Evolutionary conservation across 805 yeast genomes (phyloP).

Genomic region (Yarrowia alimentaria): DNA sequence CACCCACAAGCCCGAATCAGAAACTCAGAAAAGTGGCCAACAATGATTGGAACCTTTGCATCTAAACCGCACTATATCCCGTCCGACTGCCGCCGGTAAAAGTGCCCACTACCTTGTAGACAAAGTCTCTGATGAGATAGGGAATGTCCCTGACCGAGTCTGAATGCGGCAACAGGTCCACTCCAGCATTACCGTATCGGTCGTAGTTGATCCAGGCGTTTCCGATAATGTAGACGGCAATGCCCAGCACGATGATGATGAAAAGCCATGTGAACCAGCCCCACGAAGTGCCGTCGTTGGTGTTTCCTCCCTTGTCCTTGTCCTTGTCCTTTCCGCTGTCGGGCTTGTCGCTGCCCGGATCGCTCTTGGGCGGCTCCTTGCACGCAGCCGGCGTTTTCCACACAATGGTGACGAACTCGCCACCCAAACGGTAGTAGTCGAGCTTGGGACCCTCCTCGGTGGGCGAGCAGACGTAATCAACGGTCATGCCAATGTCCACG

Average conservation of each 20-base stretch:
- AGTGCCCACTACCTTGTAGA: constrained; percentile 66
- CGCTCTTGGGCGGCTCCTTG: constrained; percentile 4
- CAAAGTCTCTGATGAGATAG: constrained; percentile 69
- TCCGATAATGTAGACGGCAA: constrained; percentile 68
- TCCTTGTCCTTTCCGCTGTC: constrained; percentile 38
- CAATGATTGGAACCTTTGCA: too few relatives aligned
- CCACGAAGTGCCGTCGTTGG: constrained; percentile 51
- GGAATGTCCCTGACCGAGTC: constrained; percentile 63
- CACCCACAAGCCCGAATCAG: too few relatives aligned
- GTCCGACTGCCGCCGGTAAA: constrained; percentile 69
- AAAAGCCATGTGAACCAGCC: constrained; percentile 84
- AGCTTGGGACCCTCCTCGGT: constrained; percentile 20
- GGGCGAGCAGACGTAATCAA: background rate
- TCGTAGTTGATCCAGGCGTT: constrained; percentile 75
- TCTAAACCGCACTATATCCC: constrained; percentile 94
- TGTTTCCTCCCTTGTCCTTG: constrained; percentile 37
- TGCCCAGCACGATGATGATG: constrained; percentile 65
- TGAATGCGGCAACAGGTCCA: constrained; percentile 48
- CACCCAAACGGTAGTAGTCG: background rate
- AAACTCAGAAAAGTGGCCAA: too few relatives aligned
- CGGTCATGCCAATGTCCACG: background rate
- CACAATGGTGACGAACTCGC: background rate
- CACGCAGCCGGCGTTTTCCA: constrained; percentile 20
- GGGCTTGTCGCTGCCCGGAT: constrained; percentile 33
- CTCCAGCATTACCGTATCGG: constrained; percentile 63